Evolutionary conservation across 805 yeast species (phyloP).

Genomic region (Hanseniaspora guilliermondii): DNA sequence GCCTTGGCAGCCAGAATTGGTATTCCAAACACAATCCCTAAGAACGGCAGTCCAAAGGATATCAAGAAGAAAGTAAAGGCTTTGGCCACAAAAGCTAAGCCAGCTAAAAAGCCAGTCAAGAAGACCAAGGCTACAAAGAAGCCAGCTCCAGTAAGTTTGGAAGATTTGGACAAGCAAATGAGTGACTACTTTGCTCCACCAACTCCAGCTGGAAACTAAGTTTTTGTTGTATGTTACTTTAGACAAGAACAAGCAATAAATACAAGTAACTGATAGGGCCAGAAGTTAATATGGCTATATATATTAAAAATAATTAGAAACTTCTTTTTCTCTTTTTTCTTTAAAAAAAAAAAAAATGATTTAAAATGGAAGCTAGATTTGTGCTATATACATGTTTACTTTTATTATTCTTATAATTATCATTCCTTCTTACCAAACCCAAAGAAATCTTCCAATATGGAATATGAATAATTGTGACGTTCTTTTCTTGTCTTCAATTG

Average conservation of each 20-base stretch:
- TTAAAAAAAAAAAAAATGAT: neutral
- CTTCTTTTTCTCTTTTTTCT: neutral
- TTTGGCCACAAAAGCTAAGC: conserved; percentile 17
- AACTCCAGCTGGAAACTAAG: conserved; percentile 22
- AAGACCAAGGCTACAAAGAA: conserved; percentile 17
- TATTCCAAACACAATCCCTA: conserved; percentile 14
- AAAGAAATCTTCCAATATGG: conserved; percentile 10
- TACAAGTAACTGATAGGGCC: no score
- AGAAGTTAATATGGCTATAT: neutral
- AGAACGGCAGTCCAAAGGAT: conserved; percentile 16
- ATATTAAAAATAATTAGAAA: neutral
- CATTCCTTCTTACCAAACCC: neutral
- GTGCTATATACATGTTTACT: neutral
- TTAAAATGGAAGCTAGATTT: no score
- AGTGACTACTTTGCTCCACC: conserved; percentile 69
- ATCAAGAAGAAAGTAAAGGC: conserved; percentile 8
- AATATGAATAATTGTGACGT: conserved; percentile 1
- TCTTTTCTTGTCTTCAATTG: conserved; percentile 1
- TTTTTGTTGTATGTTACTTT: no score
- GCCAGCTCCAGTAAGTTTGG: conserved; percentile 36
- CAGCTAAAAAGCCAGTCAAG: conserved; percentile 16
- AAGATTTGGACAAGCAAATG: conserved; percentile 96
- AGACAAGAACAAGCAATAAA: no score
- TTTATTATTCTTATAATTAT: no score
- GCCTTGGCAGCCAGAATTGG: conserved; percentile 20